Conservation (phyloP, 148 eudicot species). For the Polygonum maritimum region DNA sequence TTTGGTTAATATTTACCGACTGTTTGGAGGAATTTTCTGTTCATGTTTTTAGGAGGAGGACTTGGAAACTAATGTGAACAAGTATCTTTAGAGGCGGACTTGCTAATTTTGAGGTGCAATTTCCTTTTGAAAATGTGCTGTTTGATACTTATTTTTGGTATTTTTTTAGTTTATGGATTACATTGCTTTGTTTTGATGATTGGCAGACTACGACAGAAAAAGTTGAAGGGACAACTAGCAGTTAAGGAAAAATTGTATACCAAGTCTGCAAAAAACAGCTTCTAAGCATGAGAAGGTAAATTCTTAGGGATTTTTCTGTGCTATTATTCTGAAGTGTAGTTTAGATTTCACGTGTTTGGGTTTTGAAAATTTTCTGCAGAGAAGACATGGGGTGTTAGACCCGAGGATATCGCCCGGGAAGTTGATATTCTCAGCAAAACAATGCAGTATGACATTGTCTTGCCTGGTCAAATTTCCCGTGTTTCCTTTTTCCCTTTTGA, state of each 20-base stretch:
- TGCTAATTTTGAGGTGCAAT: constrained; percentile 57
- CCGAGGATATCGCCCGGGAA: constrained; percentile 57
- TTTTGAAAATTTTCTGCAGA: not conserved
- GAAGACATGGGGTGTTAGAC: constrained; percentile 73
- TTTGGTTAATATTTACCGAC: not conserved
- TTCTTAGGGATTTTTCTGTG: constrained; percentile 3
- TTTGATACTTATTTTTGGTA: not conserved
- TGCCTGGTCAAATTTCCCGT: constrained; percentile 50
- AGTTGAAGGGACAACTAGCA: constrained; percentile 80
- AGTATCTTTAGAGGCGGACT: constrained; percentile 82
- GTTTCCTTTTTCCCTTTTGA: not conserved
- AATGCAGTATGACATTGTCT: constrained; percentile 71
- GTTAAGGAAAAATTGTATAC: constrained; percentile 49
- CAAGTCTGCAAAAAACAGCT: constrained; percentile 67
- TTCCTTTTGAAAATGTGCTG: not conserved
- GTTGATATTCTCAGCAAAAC: constrained; percentile 55
- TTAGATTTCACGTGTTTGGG: not conserved
- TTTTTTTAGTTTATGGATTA: not conserved
- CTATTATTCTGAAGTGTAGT: not conserved
- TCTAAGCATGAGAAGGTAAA: constrained; percentile 75
- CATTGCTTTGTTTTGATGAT: constrained; percentile 8
- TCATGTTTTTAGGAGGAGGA: constrained; percentile 24
- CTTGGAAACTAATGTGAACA: constrained; percentile 37
- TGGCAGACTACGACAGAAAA: constrained; percentile 60
- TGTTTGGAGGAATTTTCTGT: not conserved